phyloP scores from a whole-genome alignment of 805 yeast genomes.

The Candida railenensis region DNA sequence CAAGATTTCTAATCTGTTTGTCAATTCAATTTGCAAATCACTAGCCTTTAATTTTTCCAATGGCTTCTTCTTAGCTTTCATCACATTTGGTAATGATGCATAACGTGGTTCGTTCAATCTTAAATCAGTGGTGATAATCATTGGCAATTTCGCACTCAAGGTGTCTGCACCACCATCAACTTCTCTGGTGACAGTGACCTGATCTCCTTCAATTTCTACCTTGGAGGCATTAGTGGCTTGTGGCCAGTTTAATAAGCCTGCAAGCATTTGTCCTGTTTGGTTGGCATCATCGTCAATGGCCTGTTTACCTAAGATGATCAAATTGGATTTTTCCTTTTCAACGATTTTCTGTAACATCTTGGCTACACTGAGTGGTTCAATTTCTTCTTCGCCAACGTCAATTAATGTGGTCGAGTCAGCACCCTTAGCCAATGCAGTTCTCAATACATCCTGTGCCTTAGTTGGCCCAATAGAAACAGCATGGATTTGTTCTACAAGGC shows the following conservation, averaged over 20 bases:
- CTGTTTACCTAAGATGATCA: constrained; percentile 91
- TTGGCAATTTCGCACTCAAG: constrained; percentile 72
- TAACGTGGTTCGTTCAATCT: constrained; percentile 94
- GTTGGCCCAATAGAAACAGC: constrained; percentile 89
- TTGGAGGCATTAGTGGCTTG: constrained; percentile 95
- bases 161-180: constrained; percentile 94
- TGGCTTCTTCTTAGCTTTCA: constrained; percentile 98
- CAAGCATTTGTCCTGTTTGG: constrained; percentile 96
- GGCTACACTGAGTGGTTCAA: constrained; percentile 90
- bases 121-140: constrained; percentile 88
- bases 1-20: constrained; percentile 63
- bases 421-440: constrained; percentile 93
- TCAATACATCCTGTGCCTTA: constrained; percentile 82
- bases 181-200: constrained; percentile 79
- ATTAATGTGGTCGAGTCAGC: constrained; percentile 83
- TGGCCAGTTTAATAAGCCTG: constrained; percentile 92
- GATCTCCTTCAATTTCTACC: constrained; percentile 60
- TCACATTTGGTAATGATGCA: constrained; percentile 92
- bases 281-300: constrained; percentile 94
- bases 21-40: constrained; percentile 68
- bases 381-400: constrained; percentile 67
- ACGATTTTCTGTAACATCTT: constrained; percentile 76
- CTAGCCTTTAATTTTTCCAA: constrained; percentile 60
- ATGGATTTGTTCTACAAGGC: constrained; percentile 74
- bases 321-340: constrained; percentile 66